Evolutionary conservation across 1,139 yeast species (phyloP).

Genomic region (Saccharomyces hybrid): DNA sequence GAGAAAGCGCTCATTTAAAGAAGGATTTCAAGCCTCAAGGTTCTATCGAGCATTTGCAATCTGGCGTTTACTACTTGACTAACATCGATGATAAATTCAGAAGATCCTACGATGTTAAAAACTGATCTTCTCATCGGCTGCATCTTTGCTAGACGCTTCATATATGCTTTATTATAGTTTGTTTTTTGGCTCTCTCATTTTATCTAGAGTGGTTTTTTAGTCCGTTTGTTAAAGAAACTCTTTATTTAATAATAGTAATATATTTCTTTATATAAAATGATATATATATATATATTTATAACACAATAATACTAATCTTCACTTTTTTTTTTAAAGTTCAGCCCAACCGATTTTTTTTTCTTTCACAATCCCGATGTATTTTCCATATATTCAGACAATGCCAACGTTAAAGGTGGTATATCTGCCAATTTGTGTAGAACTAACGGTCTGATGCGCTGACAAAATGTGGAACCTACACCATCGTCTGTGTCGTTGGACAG

Average conservation of each 20-base stretch:
- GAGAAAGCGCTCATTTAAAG: constrained; percentile 85
- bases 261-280: background rate
- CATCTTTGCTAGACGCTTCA: background rate
- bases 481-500: constrained; percentile 29
- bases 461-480: constrained; percentile 20
- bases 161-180: background rate
- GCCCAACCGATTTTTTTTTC: background rate
- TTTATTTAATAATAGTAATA: background rate
- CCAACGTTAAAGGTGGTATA: constrained; percentile 28
- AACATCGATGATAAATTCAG: constrained; percentile 84
- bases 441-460: constrained; percentile 26
- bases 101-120: constrained; percentile 65
- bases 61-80: constrained; percentile 79
- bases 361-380: constrained; percentile 23
- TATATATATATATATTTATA: background rate
- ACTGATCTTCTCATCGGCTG: constrained; percentile 26
- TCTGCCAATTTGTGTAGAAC: constrained; percentile 28
- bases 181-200: too few relatives aligned
- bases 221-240: background rate
- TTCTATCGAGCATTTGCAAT: constrained; percentile 55
- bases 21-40: constrained; percentile 77
- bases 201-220: background rate
- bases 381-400: constrained; percentile 29
- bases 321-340: background rate
- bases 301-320: background rate